Conservation (phyloP, 2,329 filamentous ascomycete genomes). For the Colletotrichum nymphaeae region DNA sequence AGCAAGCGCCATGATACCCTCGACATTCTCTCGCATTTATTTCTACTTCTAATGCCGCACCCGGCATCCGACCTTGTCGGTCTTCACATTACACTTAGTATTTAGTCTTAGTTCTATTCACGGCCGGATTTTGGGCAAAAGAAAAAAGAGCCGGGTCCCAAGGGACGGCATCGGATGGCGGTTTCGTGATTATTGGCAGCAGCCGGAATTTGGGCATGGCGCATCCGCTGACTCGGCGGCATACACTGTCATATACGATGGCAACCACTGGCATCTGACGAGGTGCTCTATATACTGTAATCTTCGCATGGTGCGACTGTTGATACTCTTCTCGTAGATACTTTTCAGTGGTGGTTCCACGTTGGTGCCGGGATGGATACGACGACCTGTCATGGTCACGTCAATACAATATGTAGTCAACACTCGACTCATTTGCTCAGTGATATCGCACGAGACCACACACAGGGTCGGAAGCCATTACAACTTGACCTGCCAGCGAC, state of each 20-base stretch:
- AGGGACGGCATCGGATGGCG: constrained; percentile 12
- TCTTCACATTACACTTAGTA: not conserved
- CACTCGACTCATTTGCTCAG: not conserved
- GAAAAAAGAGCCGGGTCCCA: not conserved
- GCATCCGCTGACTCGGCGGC: not conserved
- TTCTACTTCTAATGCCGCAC: constrained; percentile 5
- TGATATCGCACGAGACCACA: not conserved
- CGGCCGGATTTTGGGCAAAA: not conserved
- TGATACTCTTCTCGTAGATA: constrained; percentile 24
- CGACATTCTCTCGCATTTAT: constrained; percentile 24
- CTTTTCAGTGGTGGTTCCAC: not conserved
- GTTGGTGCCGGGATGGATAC: not conserved
- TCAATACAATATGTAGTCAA: not conserved
- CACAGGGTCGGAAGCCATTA: not conserved
- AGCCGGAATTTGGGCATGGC: not conserved
- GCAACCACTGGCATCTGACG: constrained; percentile 5
- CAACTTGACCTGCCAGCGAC: not conserved
- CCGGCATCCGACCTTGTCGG: constrained; percentile 3
- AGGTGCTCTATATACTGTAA: constrained; percentile 15
- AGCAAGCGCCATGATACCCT: constrained; percentile 37
- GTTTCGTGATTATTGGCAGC: not conserved
- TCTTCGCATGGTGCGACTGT: constrained; percentile 19
- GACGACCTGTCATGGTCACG: not conserved
- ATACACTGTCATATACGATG: not conserved
- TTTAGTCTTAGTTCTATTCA: constrained; percentile 7